Percentiles rank a stretch among this genome's conserved stretches.
These are phyloP conservation scores for Zymoseptoria pseudotritici DNA, from an alignment of 2,329 filamentous ascomycete genomes.

Conservation along the genomic window DNA sequence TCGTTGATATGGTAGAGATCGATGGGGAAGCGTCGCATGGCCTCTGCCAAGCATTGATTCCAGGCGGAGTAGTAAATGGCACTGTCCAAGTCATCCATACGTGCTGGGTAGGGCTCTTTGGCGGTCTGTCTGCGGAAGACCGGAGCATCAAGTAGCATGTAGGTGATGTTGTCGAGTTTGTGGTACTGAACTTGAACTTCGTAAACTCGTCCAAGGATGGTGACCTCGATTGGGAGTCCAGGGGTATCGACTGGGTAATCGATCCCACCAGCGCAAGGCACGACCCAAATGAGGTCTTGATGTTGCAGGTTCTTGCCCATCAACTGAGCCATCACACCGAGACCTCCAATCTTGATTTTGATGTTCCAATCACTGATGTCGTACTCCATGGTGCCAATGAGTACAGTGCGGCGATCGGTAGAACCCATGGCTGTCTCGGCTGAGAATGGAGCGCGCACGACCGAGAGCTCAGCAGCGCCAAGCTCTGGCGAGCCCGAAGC, in stretches of 20 bases:
- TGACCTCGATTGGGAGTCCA: slow-evolving; percentile 56
- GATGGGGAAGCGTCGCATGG: slow-evolving; percentile 54
- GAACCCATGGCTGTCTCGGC: slow-evolving; percentile 21
- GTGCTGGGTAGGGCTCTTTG: slow-evolving; percentile 56
- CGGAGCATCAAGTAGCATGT: slow-evolving; percentile 59
- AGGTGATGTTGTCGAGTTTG: slow-evolving; percentile 57
- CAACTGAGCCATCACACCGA: slow-evolving; percentile 63
- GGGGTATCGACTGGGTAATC: slow-evolving; percentile 54
- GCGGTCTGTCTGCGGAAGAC: slow-evolving; percentile 59
- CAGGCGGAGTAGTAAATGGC: slow-evolving; percentile 64
- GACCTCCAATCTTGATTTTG: slow-evolving; percentile 64
- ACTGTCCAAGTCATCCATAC: slow-evolving; percentile 62
- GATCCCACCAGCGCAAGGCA: slow-evolving; percentile 51
- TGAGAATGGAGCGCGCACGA: slow-evolving; percentile 18
- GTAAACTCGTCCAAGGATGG: slow-evolving; percentile 53
- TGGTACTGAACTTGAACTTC: slow-evolving; percentile 59
- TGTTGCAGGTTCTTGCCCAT: slow-evolving; percentile 61
- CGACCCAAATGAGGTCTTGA: slow-evolving; percentile 54
- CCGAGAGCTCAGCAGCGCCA: slow-evolving; percentile 9
- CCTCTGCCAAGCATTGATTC: slow-evolving; percentile 62
- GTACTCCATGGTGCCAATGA: slow-evolving; percentile 66
- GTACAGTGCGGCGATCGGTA: slow-evolving; percentile 44
- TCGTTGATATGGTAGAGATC: slow-evolving; percentile 62
- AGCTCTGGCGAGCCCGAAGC: slow-evolving; percentile 7
- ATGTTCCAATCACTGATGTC: slow-evolving; percentile 63